Evolutionary conservation across 768 basidiomycete species (phyloP).

Genomic region (Mrakia blollopis): DNA sequence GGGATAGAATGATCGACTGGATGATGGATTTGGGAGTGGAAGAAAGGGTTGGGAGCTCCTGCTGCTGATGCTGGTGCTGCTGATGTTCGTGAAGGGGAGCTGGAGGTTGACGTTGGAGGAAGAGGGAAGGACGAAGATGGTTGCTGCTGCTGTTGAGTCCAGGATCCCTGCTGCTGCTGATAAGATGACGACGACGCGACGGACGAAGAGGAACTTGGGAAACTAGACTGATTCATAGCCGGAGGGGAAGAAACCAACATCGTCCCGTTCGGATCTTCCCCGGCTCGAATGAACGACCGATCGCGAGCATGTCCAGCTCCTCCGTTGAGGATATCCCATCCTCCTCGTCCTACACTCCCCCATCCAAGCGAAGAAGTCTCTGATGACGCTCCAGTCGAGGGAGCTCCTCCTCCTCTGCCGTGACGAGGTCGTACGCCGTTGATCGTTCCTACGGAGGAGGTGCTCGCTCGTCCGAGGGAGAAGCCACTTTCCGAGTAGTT

Average conservation of each 20-base stretch:
- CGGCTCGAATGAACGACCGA: not conserved
- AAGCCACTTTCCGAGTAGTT: slow-evolving; percentile 3
- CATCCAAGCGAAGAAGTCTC: not conserved
- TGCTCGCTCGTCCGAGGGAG: slow-evolving; percentile 4
- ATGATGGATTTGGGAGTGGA: not conserved
- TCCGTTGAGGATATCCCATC: not conserved
- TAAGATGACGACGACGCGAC: not conserved
- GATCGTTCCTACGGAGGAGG: not conserved
- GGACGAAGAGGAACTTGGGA: not conserved
- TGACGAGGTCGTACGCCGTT: not conserved
- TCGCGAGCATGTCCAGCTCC: too few species aligned
- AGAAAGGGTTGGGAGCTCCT: not conserved
- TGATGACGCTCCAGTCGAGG: too few species aligned
- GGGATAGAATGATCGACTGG: not conserved
- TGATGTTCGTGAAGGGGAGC: not conserved
- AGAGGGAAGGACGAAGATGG: not conserved
- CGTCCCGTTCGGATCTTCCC: not conserved
- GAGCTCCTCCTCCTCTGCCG: too few species aligned
- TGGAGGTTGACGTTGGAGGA: not conserved
- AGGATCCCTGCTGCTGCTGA: not conserved
- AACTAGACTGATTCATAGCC: not conserved
- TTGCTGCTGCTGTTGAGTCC: too few species aligned
- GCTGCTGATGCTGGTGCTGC: not conserved
- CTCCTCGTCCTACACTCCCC: not conserved
- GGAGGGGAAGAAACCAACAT: slow-evolving; percentile 1